Evolutionary conservation across 139 green algal genomes (phyloP), one percentile per base, ranked within the genome.

Genomic region (Gonium pectorale): DNA sequence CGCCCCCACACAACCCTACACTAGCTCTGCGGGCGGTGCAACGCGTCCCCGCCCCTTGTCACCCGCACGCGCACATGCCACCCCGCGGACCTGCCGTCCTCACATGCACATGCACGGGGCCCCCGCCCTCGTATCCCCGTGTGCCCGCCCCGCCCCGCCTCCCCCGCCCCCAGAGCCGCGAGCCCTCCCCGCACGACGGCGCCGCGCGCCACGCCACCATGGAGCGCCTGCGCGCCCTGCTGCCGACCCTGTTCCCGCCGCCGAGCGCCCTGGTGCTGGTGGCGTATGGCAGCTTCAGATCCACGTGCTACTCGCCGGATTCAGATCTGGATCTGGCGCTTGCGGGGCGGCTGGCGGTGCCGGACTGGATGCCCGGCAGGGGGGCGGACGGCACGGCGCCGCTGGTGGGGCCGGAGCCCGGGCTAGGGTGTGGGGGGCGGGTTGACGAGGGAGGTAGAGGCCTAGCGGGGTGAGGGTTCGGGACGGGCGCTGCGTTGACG

Each of bases 321-420:
- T 67, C 44, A 0, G 78, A 84, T 40, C 78, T 84, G 78, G 78
- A 84, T 26, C 64, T 84, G 1, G 78, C 78, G 33, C 78, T 84
- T 19, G 27, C 35, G 33, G 78, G 78, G 2, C 17, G 5, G 5
- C n/a, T 82, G 75, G 40, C 54, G 40, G 38, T 26, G 73, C 54
- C 31, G 24, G 54, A 67, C n/a, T 60, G 27, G 11, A 41, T 15
- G 43, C 27, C 21, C 67, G 38, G 38, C 27, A 3, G 67, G 67
- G 54, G 67, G 40, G 67, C 44, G 27, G 69, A 44, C 0, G 11
- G 43, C 27, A 29, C 44, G 27, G 69, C 62, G 44, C 41, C 43
- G 44, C 69, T 78, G 44, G 41, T 60, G 43, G 24, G 69, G 38
- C 29, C 40, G 67, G 37, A 0, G 67, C 22, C 21, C 17, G 67